Evolutionary conservation across 2,329 filamentous ascomycete genomes (phyloP), one percentile per base, ranked within the genome.

Genomic region (Pezicula radicicola): DNA sequence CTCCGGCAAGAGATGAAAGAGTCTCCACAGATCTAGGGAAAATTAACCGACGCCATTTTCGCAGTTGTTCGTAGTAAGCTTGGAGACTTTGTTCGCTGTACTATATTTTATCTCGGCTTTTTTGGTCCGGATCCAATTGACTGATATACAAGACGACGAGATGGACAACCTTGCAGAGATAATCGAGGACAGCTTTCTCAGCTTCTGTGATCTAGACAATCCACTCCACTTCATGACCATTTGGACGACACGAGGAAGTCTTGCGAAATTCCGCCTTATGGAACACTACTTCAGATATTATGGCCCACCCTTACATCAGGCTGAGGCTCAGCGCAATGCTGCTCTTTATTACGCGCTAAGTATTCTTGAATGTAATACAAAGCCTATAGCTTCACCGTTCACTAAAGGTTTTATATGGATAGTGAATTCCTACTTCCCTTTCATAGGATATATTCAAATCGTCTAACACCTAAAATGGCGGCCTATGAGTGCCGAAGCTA

Each of bases 1-100:
- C 68, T 85, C 4, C 75, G 81, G 57, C 60, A 77, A 3, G 73
- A 84, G 48, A 78, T 80, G 57, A 84, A 80, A 60, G 79, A 80
- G 41, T 62, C 73, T 0, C 80, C 79, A 0, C 65, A 68, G 3
- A 66, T 75, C 2, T 77, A 80, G 51, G 62, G 62, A 5, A 78
- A 77, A 1, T 72, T 79, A 3, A 85, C 80, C 0, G 82, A 85
- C 58, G 82, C 84, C 76, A 67, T 84, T 7, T 85, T 85, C 60
- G 72, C 75, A 13, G 72, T 85, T 9, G 76, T 79, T 0, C 73
- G 80, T 15, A 72, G 81, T 36, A 80, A 84, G 63, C 70, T 85
- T 45, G 76, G 77, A 49, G 77, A 80, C 5, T 64, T 63, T 48
- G 28, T 63, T 16, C 60, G 61, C n/a, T 49, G 60, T 41, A 55